A percentile compares a stretch with the other conserved stretches of the same genome.
Conservation (phyloP, 169 alveolate species). For the Cryptosporidium bovis region DNA sequence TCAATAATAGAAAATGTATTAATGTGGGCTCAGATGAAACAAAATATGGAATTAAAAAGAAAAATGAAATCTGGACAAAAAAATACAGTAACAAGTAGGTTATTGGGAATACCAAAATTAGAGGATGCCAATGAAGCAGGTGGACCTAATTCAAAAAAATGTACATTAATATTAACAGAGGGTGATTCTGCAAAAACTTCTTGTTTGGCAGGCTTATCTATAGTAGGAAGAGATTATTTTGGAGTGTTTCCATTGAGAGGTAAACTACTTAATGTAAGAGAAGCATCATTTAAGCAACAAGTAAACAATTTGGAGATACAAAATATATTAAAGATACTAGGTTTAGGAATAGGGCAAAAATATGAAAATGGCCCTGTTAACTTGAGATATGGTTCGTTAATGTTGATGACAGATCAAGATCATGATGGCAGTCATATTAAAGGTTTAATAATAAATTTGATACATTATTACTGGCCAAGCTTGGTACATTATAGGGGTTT, state of each 20-base stretch:
- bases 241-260: conserved; percentile 99
- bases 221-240: conserved; percentile 97
- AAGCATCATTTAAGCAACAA: conserved; percentile 94
- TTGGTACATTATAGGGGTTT: conserved; percentile 94
- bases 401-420: conserved; percentile 99
- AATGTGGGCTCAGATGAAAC: conserved; percentile 93
- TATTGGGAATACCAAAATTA: conserved; percentile 95
- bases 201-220: conserved; percentile 98
- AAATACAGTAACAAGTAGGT: conserved; percentile 79
- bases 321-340: conserved; percentile 94
- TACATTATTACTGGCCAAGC: conserved; percentile 99
- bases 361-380: conserved; percentile 89
- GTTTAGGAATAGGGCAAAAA: conserved; percentile 89
- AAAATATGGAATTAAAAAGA: conserved; percentile 91
- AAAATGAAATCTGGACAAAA: conserved; percentile 86
- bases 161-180: conserved; percentile 99
- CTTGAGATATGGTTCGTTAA: conserved; percentile 97
- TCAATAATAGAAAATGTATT: conserved; percentile 90
- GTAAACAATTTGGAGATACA: conserved; percentile 96
- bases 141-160: conserved; percentile 90
- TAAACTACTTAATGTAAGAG: conserved; percentile 98
- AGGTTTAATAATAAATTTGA: conserved; percentile 98
- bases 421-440: conserved; percentile 99
- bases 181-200: conserved; percentile 99
- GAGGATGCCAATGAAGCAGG: conserved; percentile 99